A percentile compares a stretch with the other conserved stretches of the same genome.
These are phyloP conservation scores for Athelia sp. DNA, from an alignment of 1,284 basidiomycete species.

Conservation along the genomic window DNA sequence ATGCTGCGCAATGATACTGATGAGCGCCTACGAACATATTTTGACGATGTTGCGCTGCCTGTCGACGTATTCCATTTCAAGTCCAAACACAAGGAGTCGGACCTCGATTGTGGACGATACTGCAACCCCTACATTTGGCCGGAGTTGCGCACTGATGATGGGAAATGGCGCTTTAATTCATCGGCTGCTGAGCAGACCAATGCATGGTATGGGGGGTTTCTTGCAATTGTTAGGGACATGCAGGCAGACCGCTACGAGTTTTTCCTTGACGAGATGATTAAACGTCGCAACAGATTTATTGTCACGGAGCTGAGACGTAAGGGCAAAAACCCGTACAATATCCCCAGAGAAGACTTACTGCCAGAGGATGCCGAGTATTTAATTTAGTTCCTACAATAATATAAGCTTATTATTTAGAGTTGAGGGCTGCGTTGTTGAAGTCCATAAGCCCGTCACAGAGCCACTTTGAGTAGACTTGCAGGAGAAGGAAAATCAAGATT, in stretches of 20 bases:
- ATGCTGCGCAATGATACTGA: conserved; percentile 14
- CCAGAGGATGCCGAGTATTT: neutral
- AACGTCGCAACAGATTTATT: conserved; percentile 16
- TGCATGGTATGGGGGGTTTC: conserved; percentile 19
- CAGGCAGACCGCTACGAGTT: conserved; percentile 15
- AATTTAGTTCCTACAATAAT: too few relatives aligned
- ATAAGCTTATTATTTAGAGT: neutral
- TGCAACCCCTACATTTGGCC: conserved; percentile 29
- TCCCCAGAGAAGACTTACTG: neutral
- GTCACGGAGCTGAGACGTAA: conserved; percentile 9
- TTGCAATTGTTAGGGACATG: conserved; percentile 22
- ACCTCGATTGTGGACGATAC: conserved; percentile 27
- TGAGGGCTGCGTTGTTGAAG: neutral
- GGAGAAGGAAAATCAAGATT: neutral
- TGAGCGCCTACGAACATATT: conserved; percentile 12
- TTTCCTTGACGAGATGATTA: conserved; percentile 35
- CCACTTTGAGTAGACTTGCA: neutral
- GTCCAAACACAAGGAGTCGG: conserved; percentile 28
- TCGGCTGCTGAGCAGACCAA: conserved; percentile 19
- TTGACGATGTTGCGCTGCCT: conserved; percentile 18
- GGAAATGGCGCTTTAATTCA: conserved; percentile 25
- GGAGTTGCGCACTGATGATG: conserved; percentile 23
- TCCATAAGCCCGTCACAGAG: neutral
- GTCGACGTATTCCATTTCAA: conserved; percentile 41
- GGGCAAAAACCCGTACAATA: neutral